Percentiles rank a stretch among this genome's conserved stretches.
These are phyloP conservation scores for Trichoderma sp. DNA, from an alignment of 2,329 filamentous ascomycete genomes.

Conservation along the genomic window DNA sequence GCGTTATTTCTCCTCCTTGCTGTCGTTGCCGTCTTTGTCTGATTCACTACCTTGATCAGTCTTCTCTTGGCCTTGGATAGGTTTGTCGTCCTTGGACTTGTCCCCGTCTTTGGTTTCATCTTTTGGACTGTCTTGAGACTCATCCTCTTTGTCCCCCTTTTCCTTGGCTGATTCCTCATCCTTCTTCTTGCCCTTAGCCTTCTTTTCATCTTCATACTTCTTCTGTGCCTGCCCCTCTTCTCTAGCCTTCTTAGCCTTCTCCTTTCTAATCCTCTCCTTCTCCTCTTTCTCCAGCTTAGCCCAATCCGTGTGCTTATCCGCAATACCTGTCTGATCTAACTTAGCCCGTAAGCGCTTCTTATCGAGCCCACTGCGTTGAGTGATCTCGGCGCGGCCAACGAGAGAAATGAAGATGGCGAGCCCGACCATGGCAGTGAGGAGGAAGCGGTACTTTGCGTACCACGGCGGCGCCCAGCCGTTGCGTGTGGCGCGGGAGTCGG, in stretches of 20 bases:
- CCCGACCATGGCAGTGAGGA: conserved; percentile 86
- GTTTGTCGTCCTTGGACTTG: not conserved
- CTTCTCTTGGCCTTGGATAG: not conserved
- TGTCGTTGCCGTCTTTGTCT: conserved; percentile 15
- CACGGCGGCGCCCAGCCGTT: conserved; percentile 78
- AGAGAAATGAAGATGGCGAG: conserved; percentile 75
- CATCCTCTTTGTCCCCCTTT: not conserved
- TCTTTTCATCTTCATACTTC: conserved; percentile 29
- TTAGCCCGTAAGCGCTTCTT: conserved; percentile 38
- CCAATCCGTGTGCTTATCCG: conserved; percentile 44
- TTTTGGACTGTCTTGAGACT: not conserved
- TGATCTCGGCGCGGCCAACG: conserved; percentile 77
- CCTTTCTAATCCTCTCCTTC: conserved; percentile 35
- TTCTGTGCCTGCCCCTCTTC: conserved; percentile 29
- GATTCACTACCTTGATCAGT: conserved; percentile 19
- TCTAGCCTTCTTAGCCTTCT: conserved; percentile 33
- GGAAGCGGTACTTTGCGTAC: conserved; percentile 88
- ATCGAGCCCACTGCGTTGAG: conserved; percentile 31
- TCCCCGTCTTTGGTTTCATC: not conserved
- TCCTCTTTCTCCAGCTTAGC: conserved; percentile 43
- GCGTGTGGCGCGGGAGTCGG: conserved; percentile 69
- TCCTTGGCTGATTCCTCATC: conserved; percentile 21
- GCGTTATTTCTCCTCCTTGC: conserved; percentile 16
- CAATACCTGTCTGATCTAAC: conserved; percentile 35
- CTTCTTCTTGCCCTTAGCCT: conserved; percentile 25